A percentile compares a stretch with the other conserved stretches of the same genome.
Evolutionary conservation across 176 grass and related monocot species (phyloP).

Genomic region (Carex cristatella): DNA sequence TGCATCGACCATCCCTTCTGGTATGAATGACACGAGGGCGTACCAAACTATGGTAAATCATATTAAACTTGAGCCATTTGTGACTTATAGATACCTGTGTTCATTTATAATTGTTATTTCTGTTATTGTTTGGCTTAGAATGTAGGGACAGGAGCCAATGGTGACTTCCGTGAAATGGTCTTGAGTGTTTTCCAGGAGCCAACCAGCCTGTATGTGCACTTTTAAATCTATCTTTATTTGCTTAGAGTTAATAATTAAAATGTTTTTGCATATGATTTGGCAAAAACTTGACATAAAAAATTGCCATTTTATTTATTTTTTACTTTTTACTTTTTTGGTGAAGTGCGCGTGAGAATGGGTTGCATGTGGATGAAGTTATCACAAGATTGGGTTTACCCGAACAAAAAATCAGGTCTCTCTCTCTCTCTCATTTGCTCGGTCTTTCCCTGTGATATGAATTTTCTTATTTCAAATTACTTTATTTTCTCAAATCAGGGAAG

Average conservation of each 20-base stretch:
- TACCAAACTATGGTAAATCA: slow-evolving; percentile 27
- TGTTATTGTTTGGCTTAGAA: slow-evolving; percentile 31
- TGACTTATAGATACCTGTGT: neutral
- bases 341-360: slow-evolving; percentile 62
- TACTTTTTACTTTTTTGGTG: slow-evolving; percentile 7
- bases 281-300: no score
- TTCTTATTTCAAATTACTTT: neutral
- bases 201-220: slow-evolving; percentile 35
- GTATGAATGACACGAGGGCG: slow-evolving; percentile 24
- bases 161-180: slow-evolving; percentile 32
- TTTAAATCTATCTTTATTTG: slow-evolving; percentile 2
- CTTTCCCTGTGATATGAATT: neutral
- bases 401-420: slow-evolving; percentile 42
- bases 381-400: slow-evolving; percentile 40
- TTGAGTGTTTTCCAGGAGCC: slow-evolving; percentile 76
- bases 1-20: slow-evolving; percentile 19
- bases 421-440: neutral
- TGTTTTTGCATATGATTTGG: neutral
- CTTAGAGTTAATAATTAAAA: neutral
- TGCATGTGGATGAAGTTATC: slow-evolving; percentile 38
- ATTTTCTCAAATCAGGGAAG: slow-evolving; percentile 37
- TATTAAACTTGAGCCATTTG: slow-evolving; percentile 1
- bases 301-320: no score
- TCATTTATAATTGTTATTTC: neutral
- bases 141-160: slow-evolving; percentile 20